Conservation (phyloP, 768 basidiomycete genomes). For the Hydnum rufescens region DNA sequence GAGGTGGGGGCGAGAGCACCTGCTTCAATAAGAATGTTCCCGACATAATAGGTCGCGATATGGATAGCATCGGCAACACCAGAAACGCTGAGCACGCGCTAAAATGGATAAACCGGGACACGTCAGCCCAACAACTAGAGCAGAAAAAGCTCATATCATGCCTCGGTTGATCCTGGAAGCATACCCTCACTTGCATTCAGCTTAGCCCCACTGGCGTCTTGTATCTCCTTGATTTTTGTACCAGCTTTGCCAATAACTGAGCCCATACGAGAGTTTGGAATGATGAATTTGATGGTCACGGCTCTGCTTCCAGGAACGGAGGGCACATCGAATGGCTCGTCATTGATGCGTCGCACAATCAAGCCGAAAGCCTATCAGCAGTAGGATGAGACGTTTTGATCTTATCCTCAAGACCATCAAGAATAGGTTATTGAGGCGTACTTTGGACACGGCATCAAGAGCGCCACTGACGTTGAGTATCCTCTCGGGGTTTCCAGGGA, state of each 20-base stretch:
- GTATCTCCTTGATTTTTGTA: conserved; percentile 97
- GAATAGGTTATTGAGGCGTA: conserved; percentile 20
- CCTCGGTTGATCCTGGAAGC: conserved; percentile 99
- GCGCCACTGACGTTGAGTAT: conserved; percentile 93
- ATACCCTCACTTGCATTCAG: conserved; percentile 95
- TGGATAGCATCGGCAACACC: conserved; percentile 98
- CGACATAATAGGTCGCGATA: conserved; percentile 98
- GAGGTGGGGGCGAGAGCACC: conserved; percentile 27
- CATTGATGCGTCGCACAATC: conserved; percentile 95
- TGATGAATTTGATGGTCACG: conserved; percentile 99
- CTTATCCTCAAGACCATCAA: background rate
- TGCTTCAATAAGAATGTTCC: conserved; percentile 90
- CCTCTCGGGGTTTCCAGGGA: conserved; percentile 97
- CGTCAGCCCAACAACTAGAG: background rate
- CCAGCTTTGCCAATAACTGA: conserved; percentile 97
- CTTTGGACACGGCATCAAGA: conserved; percentile 97
- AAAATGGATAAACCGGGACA: background rate
- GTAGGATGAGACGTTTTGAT: background rate
- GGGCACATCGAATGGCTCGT: conserved; percentile 94
- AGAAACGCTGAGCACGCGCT: conserved; percentile 95
- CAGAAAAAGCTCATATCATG: conserved; percentile 11
- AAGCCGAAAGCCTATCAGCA: conserved; percentile 76
- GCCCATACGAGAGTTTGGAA: conserved; percentile 97
- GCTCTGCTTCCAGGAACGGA: conserved; percentile 96
- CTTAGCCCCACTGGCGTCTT: conserved; percentile 91